Percentiles rank a stretch among this genome's conserved stretches.
phyloP scores from a whole-genome alignment of 2,329 filamentous ascomycete species.

The Trichoderma sp. region DNA sequence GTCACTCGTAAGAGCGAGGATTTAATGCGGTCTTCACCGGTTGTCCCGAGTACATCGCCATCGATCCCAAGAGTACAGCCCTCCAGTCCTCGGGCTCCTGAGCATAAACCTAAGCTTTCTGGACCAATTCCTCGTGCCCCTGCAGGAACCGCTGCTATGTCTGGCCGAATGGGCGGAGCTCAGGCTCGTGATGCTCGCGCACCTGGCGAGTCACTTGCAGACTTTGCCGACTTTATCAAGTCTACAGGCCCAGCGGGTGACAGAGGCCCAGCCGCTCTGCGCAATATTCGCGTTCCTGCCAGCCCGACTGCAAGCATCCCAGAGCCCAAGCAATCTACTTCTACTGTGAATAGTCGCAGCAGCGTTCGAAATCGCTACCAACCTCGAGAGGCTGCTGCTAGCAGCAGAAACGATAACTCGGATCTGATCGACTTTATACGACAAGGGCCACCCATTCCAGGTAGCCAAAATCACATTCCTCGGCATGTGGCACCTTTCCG shows the following conservation, averaged over 20 bases:
- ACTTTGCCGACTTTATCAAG: conserved; percentile 87
- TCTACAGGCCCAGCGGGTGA: conserved; percentile 70
- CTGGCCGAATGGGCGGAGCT: conserved; percentile 27
- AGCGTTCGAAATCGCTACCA: conserved; percentile 51
- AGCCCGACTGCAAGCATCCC: conserved; percentile 37
- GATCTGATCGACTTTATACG: conserved; percentile 96
- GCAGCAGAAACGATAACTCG: conserved; percentile 65
- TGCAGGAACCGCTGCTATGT: conserved; percentile 22
- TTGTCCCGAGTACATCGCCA: conserved; percentile 35
- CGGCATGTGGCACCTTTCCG: conserved; percentile 82
- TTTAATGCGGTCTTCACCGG: conserved; percentile 32
- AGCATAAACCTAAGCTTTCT: conserved; percentile 21
- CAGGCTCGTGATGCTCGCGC: conserved; percentile 70
- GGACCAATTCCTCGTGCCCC: conserved; percentile 27
- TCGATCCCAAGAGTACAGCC: conserved; percentile 13
- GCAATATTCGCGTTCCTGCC: conserved; percentile 33
- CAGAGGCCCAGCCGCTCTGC: conserved; percentile 35
- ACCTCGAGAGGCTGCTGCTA: conserved; percentile 67
- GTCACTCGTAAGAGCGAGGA: conserved; percentile 50
- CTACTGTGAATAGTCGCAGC: conserved; percentile 41
- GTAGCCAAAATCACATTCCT: conserved; percentile 71
- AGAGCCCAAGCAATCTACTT: conserved; percentile 37
- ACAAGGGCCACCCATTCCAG: conserved; percentile 68
- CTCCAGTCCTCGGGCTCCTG: conserved; percentile 4
- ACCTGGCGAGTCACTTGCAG: conserved; percentile 67